Evolutionary conservation across 768 basidiomycete species (phyloP), one percentile per base, ranked within the genome.

Genomic region (Trametes coccinea): DNA sequence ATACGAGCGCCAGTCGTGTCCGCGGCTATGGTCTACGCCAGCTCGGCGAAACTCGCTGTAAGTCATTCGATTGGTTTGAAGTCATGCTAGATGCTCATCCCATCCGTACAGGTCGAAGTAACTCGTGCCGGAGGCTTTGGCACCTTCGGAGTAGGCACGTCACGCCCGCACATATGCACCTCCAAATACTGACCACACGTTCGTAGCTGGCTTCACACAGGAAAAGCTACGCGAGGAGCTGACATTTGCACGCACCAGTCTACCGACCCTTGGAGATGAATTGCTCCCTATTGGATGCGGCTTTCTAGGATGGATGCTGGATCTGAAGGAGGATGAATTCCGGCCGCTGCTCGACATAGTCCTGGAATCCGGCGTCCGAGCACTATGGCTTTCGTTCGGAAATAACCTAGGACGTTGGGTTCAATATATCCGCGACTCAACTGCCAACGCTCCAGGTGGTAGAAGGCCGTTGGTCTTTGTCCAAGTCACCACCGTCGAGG

Each of bases 301-400:
- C 9, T 90, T 86, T 71, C 74, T 93, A n/a, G 81, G 77, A 14
- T 94, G 89, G 89, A 79, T 79, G 65, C 78, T 93, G n/a, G 89
- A 93, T 51, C 73, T 79, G 46, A 70, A 76, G 16, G 60, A 71
- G n/a, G 71, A 72, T 3, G 65, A 71, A 43, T 78, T 80, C 7
- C 68, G 77, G 34, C 73, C 78, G 13, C 66, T 85, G 30, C 69
- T 92, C 22, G 71, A 76, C 2, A 69, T 78, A 31, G 82, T 82
- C 5, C 77, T 91, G 52, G 80, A 84, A 49, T 77, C 79, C 60
- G 75, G 78, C 16, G 83, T 89, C 10, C 79, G 78, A 48, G 87
- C 88, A 6, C 74, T 93, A 53, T 93, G 91, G 90, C 78, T 94
- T 40, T 77, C 89, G 0, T 92, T 90, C 69, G 90, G 90, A 1